Conservation (phyloP, 169 alveolate genomes). For the Cryptosporidium andersoni region DNA sequence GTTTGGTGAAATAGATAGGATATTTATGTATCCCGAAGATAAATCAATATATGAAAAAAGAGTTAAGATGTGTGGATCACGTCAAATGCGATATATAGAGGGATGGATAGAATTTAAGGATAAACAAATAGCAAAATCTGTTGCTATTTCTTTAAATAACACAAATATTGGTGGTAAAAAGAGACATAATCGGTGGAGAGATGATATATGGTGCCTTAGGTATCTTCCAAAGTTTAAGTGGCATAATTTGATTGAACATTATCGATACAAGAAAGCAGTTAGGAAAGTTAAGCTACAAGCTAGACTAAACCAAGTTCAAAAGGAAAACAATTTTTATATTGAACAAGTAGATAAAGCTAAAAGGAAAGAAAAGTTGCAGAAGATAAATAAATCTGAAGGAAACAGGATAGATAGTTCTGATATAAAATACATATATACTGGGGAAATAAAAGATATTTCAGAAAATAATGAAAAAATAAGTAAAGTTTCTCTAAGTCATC, state of each 20-base stretch:
- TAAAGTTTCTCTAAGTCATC: slow-evolving; percentile 6
- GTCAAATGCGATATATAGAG: slow-evolving; percentile 79
- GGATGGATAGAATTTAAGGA: slow-evolving; percentile 91
- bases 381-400: background rate
- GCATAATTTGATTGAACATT: slow-evolving; percentile 84
- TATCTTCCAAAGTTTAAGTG: slow-evolving; percentile 89
- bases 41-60: slow-evolving; percentile 74
- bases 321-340: slow-evolving; percentile 78
- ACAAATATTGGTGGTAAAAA: slow-evolving; percentile 89
- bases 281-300: slow-evolving; percentile 80
- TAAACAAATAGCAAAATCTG: slow-evolving; percentile 87
- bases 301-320: slow-evolving; percentile 75
- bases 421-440: background rate
- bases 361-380: slow-evolving; percentile 1
- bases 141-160: slow-evolving; percentile 86
- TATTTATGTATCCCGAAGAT: slow-evolving; percentile 83
- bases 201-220: slow-evolving; percentile 90
- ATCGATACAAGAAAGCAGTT: slow-evolving; percentile 79
- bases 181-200: slow-evolving; percentile 86
- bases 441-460: background rate
- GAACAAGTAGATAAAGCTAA: slow-evolving; percentile 76
- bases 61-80: slow-evolving; percentile 77
- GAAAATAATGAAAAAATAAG: slow-evolving; percentile 62
- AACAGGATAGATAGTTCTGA: background rate
- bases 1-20: slow-evolving; percentile 82